These are phyloP conservation scores for Amauroascus verrucosus DNA, from an alignment of 2,329 filamentous ascomycete species.

Conservation along the genomic window DNA sequence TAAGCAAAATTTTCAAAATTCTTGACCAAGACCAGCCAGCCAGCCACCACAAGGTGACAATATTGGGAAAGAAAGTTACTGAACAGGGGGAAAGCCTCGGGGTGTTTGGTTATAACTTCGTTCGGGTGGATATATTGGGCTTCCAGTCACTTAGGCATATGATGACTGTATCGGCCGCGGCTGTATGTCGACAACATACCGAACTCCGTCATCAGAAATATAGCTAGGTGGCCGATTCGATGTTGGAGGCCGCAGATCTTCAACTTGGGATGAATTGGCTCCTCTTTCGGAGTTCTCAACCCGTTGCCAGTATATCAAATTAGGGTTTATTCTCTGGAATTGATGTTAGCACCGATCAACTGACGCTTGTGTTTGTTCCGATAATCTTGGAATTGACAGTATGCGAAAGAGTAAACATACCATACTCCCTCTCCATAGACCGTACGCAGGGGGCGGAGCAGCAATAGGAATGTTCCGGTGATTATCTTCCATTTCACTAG, in stretches of 20 bases:
- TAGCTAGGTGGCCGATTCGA: constrained; percentile 62
- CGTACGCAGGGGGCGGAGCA: constrained; percentile 69
- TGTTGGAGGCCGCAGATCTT: constrained; percentile 19
- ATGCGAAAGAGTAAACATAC: constrained; percentile 43
- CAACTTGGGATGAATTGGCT: background rate
- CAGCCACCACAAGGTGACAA: background rate
- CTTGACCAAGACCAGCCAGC: background rate
- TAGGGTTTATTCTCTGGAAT: constrained; percentile 60
- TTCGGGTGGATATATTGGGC: constrained; percentile 42
- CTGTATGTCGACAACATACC: constrained; percentile 59
- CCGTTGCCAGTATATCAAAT: constrained; percentile 70
- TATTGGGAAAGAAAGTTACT: background rate
- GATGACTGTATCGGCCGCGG: constrained; percentile 41
- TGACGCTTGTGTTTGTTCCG: background rate
- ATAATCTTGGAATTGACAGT: background rate
- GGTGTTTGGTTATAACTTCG: constrained; percentile 3
- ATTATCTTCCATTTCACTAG: constrained; percentile 39
- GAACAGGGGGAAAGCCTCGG: background rate
- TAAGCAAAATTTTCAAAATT: no score
- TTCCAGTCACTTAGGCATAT: background rate
- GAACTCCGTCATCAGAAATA: constrained; percentile 61
- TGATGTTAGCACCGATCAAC: background rate
- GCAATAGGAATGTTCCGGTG: constrained; percentile 33
- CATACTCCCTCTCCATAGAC: constrained; percentile 72
- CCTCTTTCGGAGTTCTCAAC: constrained; percentile 33